Base-by-base conservation (phyloP, 495 filamentous ascomycete genomes). In the Aspergillus bertholletiae region DNA sequence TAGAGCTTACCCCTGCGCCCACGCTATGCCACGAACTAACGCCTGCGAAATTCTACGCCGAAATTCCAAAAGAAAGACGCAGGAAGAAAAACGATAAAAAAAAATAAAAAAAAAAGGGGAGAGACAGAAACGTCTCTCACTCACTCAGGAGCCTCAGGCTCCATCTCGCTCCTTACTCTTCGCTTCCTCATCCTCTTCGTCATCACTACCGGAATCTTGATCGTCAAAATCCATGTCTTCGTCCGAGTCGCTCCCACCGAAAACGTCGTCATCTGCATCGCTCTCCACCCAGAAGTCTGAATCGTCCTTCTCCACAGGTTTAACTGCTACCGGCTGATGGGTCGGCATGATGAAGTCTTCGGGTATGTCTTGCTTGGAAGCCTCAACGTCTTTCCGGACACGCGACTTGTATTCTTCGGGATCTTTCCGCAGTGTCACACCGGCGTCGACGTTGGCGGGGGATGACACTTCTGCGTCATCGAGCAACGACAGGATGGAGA, bases 361-460 rank as follows among this genome's bases (percentile, higher is more conserved):
- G 2, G 94, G 94, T n/a, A 94, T 88, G 59, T 95, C 87, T 55
- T 75, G 64, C 72, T 87, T 90, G 8, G 87, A 90, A 23, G 62
- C 67, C 61, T 92, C 86, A 2, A 93, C 88, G 43, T 89, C 82
- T 30, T 80, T 78, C 51, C 74, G 75, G 4, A 93, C 92, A 57
- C 74, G 80, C 46, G 73, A 66, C 66, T 88, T 87, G 74, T 92
- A 98, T 23, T 66, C 59, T 7, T 78, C 75, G 4, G 82, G 81
- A 21, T 87, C 66, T 52, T 89, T 88, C 50, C 94, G 84, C 46
- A 96, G 82, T 80, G 92, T 81, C 12, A 96, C 87, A 24, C 88
- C 83, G 11, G 94, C 94, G 62, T 97, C 93, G 46, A 97, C 94
- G 61, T 98, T 97, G 53, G 94, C 94, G 0, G 94, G 90, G 5